Evolutionary conservation across 2,329 filamentous ascomycete genomes (phyloP).

Genomic region (Penicillium sp.): DNA sequence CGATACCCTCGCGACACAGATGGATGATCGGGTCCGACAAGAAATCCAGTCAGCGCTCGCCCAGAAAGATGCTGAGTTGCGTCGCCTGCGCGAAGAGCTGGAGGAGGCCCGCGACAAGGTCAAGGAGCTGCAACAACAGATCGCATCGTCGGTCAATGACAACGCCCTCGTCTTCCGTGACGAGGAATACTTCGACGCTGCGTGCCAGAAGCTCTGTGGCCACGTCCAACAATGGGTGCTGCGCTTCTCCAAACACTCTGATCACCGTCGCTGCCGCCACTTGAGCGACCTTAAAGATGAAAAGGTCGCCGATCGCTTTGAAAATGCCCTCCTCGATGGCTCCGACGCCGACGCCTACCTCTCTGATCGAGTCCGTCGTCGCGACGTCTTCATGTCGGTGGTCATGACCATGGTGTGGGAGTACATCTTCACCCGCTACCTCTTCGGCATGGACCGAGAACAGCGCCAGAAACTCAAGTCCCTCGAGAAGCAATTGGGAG

Average conservation of each 20-base stretch:
- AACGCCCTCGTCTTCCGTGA: slow-evolving; percentile 80
- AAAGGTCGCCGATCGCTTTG: slow-evolving; percentile 89
- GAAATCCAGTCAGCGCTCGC: slow-evolving; percentile 69
- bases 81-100: slow-evolving; percentile 75
- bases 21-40: slow-evolving; percentile 64
- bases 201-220: slow-evolving; percentile 92
- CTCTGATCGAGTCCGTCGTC: slow-evolving; percentile 80
- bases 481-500: slow-evolving; percentile 86
- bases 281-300: slow-evolving; percentile 87
- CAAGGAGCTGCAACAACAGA: slow-evolving; percentile 63
- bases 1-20: slow-evolving; percentile 63
- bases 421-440: slow-evolving; percentile 94
- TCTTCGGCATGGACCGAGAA: slow-evolving; percentile 98
- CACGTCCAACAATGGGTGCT: slow-evolving; percentile 98
- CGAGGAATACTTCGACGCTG: slow-evolving; percentile 93
- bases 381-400: slow-evolving; percentile 97
- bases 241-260: slow-evolving; percentile 96
- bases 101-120: slow-evolving; percentile 69
- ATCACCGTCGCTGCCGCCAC: slow-evolving; percentile 82
- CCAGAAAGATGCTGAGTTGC: slow-evolving; percentile 83
- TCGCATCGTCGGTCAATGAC: slow-evolving; percentile 63
- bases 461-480: slow-evolving; percentile 97
- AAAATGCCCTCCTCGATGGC: slow-evolving; percentile 92
- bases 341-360: slow-evolving; percentile 90
- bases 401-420: slow-evolving; percentile 99